These are phyloP conservation scores for Leccinellum rugosiceps DNA, from an alignment of 768 basidiomycete genomes.

Conservation along the genomic window DNA sequence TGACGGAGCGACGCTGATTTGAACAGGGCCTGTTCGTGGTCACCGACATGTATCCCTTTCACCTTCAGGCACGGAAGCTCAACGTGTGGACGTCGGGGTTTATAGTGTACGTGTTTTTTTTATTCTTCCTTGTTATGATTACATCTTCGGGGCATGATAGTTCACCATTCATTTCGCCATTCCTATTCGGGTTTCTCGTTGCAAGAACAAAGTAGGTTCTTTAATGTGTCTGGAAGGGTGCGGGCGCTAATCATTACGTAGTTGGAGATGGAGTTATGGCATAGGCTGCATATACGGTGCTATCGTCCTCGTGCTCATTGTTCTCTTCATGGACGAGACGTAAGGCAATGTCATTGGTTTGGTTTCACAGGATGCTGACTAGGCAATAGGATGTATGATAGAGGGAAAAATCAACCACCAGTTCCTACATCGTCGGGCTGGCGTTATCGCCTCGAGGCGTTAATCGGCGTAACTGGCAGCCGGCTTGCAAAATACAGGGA, in stretches of 20 bases:
- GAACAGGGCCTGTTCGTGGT: conserved; percentile 42
- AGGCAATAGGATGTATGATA: conserved; percentile 44
- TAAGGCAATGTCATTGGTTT: conserved; percentile 20
- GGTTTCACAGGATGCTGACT: neutral
- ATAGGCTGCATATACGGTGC: conserved; percentile 46
- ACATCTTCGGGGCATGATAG: conserved; percentile 27
- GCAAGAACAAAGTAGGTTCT: conserved; percentile 19
- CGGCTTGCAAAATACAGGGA: conserved; percentile 46
- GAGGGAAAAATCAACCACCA: conserved; percentile 35
- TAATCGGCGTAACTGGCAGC: conserved; percentile 48
- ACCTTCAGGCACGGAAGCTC: conserved; percentile 49
- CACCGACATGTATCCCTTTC: conserved; percentile 53
- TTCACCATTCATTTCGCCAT: conserved; percentile 30
- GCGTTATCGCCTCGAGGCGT: conserved; percentile 42
- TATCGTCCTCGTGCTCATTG: conserved; percentile 44
- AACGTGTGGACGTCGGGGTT: conserved; percentile 55
- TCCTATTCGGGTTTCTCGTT: conserved; percentile 29
- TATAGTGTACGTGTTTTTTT: conserved; percentile 47
- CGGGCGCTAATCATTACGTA: conserved; percentile 11
- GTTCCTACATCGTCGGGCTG: conserved; percentile 29
- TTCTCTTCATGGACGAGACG: conserved; percentile 51
- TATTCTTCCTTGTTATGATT: conserved; percentile 24
- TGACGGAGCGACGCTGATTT: neutral
- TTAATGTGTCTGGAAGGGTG: too few relatives aligned
- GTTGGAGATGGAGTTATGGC: conserved; percentile 53